Conservation (phyloP, 768 basidiomycete species). For the Hydnomerulius pinastri region DNA sequence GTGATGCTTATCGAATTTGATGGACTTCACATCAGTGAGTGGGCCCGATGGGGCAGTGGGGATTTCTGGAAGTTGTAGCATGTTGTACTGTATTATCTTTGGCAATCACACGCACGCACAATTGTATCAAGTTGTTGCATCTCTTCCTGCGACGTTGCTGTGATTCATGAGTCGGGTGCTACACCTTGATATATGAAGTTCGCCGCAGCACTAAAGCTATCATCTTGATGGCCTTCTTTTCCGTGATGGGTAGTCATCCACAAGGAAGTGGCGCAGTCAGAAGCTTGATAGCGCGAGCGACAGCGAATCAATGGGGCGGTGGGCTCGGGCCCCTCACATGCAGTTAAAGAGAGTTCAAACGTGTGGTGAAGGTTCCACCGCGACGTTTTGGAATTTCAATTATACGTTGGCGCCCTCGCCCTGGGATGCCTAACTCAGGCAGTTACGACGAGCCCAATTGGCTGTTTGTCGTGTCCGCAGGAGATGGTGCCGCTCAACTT, state of each 20-base stretch:
- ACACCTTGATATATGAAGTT: not conserved
- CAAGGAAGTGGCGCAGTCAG: no score
- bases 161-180: constrained; percentile 7
- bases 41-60: constrained; percentile 17
- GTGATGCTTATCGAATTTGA: constrained; percentile 32
- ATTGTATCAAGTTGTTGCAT: not conserved
- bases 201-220: not conserved
- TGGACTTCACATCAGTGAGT: constrained; percentile 20
- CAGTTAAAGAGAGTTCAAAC: no score
- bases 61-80: constrained; percentile 18
- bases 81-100: constrained; percentile 25
- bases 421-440: constrained; percentile 12
- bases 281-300: no score
- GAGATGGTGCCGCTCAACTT: not conserved
- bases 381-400: constrained; percentile 9
- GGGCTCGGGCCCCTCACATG: no score
- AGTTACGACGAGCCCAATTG: constrained; percentile 12
- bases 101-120: constrained; percentile 13
- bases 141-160: not conserved
- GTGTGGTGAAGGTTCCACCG: constrained; percentile 4
- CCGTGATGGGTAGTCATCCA: no score
- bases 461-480: not conserved
- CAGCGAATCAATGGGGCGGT: no score
- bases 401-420: not conserved
- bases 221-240: no score